Conservation (phyloP, 2,329 filamentous ascomycete genomes). For the Stemphylium beticola region DNA sequence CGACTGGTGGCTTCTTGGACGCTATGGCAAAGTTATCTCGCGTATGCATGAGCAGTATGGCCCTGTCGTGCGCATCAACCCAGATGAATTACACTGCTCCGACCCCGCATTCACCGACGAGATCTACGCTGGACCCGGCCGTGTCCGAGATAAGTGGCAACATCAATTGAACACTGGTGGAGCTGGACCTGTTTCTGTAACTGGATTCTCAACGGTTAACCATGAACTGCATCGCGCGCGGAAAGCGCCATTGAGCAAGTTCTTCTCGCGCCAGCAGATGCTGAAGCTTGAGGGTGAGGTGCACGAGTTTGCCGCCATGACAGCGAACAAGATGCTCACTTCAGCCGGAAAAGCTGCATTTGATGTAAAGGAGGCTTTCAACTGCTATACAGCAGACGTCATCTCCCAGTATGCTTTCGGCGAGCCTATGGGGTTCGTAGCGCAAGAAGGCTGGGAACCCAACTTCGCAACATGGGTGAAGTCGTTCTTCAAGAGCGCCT, state of each 20-base stretch:
- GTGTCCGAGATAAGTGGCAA: constrained; percentile 30
- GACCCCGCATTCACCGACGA: constrained; percentile 43
- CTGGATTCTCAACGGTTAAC: constrained; percentile 36
- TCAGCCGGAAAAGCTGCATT: constrained; percentile 27
- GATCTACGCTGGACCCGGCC: constrained; percentile 39
- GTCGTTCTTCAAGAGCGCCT: constrained; percentile 34
- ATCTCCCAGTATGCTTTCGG: constrained; percentile 37
- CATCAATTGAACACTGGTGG: constrained; percentile 35
- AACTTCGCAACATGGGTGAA: constrained; percentile 37
- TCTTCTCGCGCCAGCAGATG: constrained; percentile 45
- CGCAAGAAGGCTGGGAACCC: constrained; percentile 36
- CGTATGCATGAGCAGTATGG: constrained; percentile 45
- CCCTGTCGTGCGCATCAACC: constrained; percentile 38
- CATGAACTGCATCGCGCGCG: constrained; percentile 43
- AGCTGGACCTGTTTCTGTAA: constrained; percentile 29
- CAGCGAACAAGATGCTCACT: constrained; percentile 26
- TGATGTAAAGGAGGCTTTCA: constrained; percentile 38
- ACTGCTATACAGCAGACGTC: constrained; percentile 36
- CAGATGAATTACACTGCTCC: constrained; percentile 41
- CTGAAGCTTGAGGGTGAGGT: constrained; percentile 33
- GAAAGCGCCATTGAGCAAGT: constrained; percentile 41
- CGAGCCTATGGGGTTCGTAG: constrained; percentile 36
- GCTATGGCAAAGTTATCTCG: constrained; percentile 44
- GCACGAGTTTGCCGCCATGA: constrained; percentile 25
- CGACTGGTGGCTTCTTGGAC: constrained; percentile 35